Base-by-base conservation (phyloP, 139 green algal genomes). In the Deuterostichococcus epilithicus region DNA sequence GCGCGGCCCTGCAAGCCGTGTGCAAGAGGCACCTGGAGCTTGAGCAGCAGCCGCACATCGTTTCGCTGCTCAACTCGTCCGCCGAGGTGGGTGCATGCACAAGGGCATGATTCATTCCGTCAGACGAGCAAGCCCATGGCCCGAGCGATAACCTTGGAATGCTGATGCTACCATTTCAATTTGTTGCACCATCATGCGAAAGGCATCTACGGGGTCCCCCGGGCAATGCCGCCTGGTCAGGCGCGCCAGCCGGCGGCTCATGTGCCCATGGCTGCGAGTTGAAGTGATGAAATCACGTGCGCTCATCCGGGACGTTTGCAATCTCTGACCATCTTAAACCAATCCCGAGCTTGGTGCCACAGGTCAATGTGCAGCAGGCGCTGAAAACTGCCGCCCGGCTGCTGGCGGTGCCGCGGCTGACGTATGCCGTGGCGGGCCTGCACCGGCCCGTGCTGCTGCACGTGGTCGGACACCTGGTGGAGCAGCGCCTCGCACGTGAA, bases 401-500 rank as follows among this genome's bases (percentile, higher is more conserved):
- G 13, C 52, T 63, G 20, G 20, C 52, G 13, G 52, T 63, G 52
- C 52, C 52, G 20, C 18, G 28, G 18, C 52, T 63, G 18, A 63
- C 52, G 3, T 28, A 63, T 20, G 52, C 52, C 3, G 52, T 78
- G 63, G 42, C 72, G 75, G 52, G 52, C 52, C 52, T 63, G 52
- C 52, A 63, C 73, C 34, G 79, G 38, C 73, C 74, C 28, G 68
- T 72, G 34, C 66, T 85, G 28, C 72, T 83, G 34, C 52, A 47
- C 37, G 33, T 87, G 28, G 37, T 74, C 42, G 78, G 58, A 33
- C 35, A 36, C 0, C 65, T 81, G 42, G 73, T 85, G 26, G 70
- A 82, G 5, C 52, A 63, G 18, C 26, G 52, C 18, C 3, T 3
- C 52, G 18, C 52, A 63, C 3, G 42, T 52, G 42, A 23, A 13